Conservation (phyloP, 139 green algal species). For the Monoraphidium neglectum region DNA sequence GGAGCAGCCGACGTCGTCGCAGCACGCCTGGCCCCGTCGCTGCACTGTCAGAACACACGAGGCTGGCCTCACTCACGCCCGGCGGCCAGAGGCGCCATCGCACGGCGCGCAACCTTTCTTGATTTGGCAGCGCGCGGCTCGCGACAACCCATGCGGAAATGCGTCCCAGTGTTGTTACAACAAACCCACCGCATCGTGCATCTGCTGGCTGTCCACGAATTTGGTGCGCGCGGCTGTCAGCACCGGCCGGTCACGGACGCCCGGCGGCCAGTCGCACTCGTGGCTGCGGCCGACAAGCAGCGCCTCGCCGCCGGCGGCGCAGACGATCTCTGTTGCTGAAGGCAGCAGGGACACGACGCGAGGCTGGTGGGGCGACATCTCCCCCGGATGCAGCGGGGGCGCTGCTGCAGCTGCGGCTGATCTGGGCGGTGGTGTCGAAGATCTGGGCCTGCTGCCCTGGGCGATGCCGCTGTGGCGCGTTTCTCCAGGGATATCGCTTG, state of each 20-base stretch:
- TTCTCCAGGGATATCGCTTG: no score
- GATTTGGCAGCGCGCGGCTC: background rate
- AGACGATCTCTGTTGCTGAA: slow-evolving; percentile 71
- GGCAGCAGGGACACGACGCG: slow-evolving; percentile 73
- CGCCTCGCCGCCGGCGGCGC: slow-evolving; percentile 36
- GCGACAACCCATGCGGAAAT: background rate
- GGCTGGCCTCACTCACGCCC: background rate
- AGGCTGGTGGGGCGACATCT: no score
- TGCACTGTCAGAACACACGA: background rate
- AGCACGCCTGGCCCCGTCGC: slow-evolving; percentile 3
- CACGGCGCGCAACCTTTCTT: background rate
- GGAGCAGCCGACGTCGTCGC: no score
- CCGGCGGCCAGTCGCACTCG: slow-evolving; percentile 72
- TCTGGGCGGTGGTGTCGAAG: no score
- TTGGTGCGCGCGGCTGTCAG: slow-evolving; percentile 61
- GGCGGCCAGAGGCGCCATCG: background rate
- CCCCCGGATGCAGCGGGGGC: no score
- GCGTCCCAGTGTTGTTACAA: background rate
- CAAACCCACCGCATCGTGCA: slow-evolving; percentile 40
- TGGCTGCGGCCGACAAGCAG: slow-evolving; percentile 38
- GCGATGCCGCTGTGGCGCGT: no score
- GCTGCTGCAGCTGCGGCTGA: no score
- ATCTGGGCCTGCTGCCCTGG: no score
- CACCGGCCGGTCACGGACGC: slow-evolving; percentile 32
- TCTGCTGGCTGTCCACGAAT: slow-evolving; percentile 53